These are phyloP conservation scores for Botrytis tulipae DNA, from an alignment of 2,329 filamentous ascomycete genomes.

Conservation along the genomic window DNA sequence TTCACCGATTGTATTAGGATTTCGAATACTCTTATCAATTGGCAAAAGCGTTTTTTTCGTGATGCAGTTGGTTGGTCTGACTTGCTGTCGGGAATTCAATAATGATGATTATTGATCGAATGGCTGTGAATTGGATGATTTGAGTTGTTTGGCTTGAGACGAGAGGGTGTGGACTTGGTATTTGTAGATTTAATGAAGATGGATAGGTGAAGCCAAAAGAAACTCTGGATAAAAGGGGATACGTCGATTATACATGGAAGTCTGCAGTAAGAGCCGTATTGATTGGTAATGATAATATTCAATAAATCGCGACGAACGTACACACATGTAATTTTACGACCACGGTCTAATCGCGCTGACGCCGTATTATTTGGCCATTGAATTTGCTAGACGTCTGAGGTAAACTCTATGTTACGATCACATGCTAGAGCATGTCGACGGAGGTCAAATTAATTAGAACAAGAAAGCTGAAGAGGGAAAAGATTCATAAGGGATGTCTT, in stretches of 20 bases:
- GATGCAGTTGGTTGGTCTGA: not conserved
- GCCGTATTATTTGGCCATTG: not conserved
- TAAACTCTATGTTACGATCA: not conserved
- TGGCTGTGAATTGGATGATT: not conserved
- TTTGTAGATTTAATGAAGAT: not conserved
- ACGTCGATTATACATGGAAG: fast-evolving
- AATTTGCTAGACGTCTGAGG: not conserved
- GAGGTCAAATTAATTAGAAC: not conserved
- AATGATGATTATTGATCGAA: not conserved
- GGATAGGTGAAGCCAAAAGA: not conserved
- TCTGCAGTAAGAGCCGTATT: not conserved
- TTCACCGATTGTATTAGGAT: not conserved
- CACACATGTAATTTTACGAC: fast-evolving
- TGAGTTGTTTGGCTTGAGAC: not conserved
- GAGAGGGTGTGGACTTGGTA: not conserved
- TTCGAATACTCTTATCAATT: not conserved
- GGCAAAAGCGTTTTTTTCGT: not conserved
- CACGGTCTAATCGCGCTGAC: not conserved
- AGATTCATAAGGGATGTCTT: not conserved
- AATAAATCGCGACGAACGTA: not conserved
- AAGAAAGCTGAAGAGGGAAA: not conserved
- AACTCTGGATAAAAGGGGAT: fast-evolving
- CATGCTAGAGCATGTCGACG: not conserved
- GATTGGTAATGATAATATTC: not conserved
- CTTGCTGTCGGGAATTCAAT: not conserved